phyloP scores from a whole-genome alignment of 2,329 filamentous ascomycete species.

The Fonsecaea erecta region DNA sequence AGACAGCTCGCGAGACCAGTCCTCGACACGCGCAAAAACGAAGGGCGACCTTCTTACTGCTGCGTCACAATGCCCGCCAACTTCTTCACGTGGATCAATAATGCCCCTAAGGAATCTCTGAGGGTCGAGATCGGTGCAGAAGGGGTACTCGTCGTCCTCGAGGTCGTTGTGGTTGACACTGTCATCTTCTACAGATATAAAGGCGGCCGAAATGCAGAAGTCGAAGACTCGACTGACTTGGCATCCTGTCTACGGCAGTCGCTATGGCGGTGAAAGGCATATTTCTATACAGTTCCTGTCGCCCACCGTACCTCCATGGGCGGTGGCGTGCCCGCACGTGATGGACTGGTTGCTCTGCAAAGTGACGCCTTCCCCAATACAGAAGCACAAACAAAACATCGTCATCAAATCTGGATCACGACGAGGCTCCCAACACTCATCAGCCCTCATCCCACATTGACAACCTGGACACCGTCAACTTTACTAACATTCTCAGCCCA shows the following conservation, averaged over 20 bases:
- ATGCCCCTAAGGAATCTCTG: not conserved
- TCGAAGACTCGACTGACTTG: constrained; percentile 3
- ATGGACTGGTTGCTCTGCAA: constrained; percentile 4
- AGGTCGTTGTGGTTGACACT: constrained; percentile 9
- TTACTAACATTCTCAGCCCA: not conserved
- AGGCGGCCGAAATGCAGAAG: not conserved
- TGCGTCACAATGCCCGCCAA: constrained; percentile 7
- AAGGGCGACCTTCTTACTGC: constrained; percentile 1
- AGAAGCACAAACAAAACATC: constrained; percentile 1
- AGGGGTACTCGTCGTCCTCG: not conserved
- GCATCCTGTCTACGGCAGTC: constrained; percentile 5
- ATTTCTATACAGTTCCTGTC: not conserved
- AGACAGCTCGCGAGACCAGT: constrained; percentile 12
- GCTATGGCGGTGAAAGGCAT: not conserved
- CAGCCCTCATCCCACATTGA: constrained; percentile 2
- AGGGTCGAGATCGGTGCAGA: not conserved
- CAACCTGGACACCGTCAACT: constrained; percentile 3
- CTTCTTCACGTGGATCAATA: not conserved
- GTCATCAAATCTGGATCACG: constrained; percentile 1
- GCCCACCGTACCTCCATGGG: constrained; percentile 6
- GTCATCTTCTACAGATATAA: constrained; percentile 2
- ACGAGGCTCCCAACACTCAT: constrained; percentile 8
- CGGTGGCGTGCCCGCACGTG: not conserved
- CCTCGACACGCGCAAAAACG: constrained; percentile 7
- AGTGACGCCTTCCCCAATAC: constrained; percentile 2